Conservation (phyloP, 2,329 filamentous ascomycete species). For the Passalora sequoiae region DNA sequence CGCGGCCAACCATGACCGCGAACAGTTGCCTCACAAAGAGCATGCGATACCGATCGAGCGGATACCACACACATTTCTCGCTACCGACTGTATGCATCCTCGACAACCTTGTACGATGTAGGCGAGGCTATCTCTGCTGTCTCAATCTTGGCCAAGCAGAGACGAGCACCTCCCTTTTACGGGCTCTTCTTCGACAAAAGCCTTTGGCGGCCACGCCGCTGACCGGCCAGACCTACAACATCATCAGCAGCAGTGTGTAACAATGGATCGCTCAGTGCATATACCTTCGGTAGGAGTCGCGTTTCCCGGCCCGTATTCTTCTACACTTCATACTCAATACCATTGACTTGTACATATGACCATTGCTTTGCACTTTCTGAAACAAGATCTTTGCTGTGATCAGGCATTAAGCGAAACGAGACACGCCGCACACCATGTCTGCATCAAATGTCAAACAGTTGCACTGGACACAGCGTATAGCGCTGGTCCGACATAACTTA, state of each 20-base stretch:
- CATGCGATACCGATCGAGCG: conserved; percentile 11
- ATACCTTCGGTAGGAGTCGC: conserved; percentile 12
- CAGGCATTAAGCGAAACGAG: too few relatives aligned
- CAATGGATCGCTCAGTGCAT: conserved; percentile 18
- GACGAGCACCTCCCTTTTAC: conserved; percentile 8
- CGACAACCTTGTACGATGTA: conserved; percentile 4
- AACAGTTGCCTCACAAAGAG: conserved; percentile 22
- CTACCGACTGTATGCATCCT: conserved; percentile 25
- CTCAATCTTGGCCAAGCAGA: conserved; percentile 10
- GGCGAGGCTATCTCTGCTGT: conserved; percentile 9
- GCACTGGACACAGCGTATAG: conserved; percentile 45
- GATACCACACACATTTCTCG: conserved; percentile 23
- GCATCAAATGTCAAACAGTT: conserved; percentile 32
- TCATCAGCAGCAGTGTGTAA: conserved; percentile 6
- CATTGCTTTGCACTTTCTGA: conserved; percentile 1
- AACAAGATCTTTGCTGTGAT: too few relatives aligned
- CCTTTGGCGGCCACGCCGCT: conserved; percentile 20
- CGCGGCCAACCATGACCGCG: conserved; percentile 14
- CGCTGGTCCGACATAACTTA: conserved; percentile 43
- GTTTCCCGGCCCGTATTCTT: conserved; percentile 5
- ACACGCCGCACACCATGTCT: conserved; percentile 23
- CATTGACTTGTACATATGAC: conserved; percentile 9
- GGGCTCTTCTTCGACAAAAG: conserved; percentile 11
- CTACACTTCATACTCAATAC: conserved; percentile 1
- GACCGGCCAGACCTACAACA: conserved; percentile 10